Evolutionary conservation across 176 grass and related monocot genomes (phyloP), one percentile per base, ranked within the genome.

Genomic region (Oryza rufipogon): DNA sequence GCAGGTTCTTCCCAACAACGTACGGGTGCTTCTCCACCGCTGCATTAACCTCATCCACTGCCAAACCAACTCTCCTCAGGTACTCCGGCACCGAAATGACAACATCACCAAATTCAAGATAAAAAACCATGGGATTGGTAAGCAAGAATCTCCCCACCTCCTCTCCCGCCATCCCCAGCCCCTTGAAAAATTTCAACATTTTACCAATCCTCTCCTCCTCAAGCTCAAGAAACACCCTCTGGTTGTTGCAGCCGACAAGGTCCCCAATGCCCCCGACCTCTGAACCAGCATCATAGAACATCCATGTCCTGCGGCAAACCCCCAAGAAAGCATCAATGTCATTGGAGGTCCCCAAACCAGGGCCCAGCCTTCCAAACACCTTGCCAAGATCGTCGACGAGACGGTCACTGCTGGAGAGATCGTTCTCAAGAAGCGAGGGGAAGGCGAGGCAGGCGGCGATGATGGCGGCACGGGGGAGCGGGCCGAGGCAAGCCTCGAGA

Each of bases 381-480:
- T 28, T 49, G 2, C 56, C 52, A 51, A 98, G 85, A 74, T 98
- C 92, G 17, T 76, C 46, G 39, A 95, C 25, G 16, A 98, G 80
- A 58, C 70, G 39, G 44, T 85, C 87, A 23, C 81, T 64, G 2
- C 67, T 80, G 60, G 80, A 72, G 76, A 89, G 34, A 71, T 92
- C 87, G 9, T 51, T 23, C 48, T 45, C 75, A 14, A 95, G 51
- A 46, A 77, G 82, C 19, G 79, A 83, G 12, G 90, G 91, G 84
- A 93, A 95, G 64, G 68, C 71, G 6, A 98, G 89, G 78, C 92
- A 98, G 15, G 90, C 84, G 26, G 92, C 91, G 17, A 98, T 89
- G 39, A 84, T 84, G 2, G 85, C 88, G 4, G 83, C 79, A 25
- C 87, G 93, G 54, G 76, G 85, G 25, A 90, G 76, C 36, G 75